phyloP scores from a whole-genome alignment of 345 rosid species.

The Leavenworthia alabamica region DNA sequence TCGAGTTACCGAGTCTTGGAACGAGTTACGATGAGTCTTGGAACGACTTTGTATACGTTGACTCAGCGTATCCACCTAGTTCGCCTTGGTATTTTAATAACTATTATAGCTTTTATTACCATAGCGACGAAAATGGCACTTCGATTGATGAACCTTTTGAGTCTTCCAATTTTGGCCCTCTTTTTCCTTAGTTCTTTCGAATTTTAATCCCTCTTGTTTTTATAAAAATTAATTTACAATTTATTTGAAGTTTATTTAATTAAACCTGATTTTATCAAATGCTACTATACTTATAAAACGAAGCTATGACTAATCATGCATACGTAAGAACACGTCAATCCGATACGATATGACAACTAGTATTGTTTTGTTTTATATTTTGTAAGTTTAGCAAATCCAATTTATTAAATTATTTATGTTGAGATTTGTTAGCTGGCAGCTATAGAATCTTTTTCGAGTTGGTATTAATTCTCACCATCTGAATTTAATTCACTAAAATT shows the following conservation, averaged over 20 bases:
- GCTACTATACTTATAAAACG: background rate
- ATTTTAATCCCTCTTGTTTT: background rate
- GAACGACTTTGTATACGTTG: conserved; percentile 56
- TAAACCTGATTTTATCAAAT: conserved; percentile 9
- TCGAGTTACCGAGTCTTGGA: conserved; percentile 67
- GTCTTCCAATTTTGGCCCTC: conserved; percentile 28
- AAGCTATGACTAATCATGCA: background rate
- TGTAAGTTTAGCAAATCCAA: background rate
- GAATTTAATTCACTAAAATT: background rate
- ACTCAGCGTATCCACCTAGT: conserved; percentile 39
- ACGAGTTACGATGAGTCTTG: conserved; percentile 42
- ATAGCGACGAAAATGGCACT: conserved; percentile 33
- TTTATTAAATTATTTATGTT: background rate
- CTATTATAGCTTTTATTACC: conserved; percentile 27
- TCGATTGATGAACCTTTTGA: conserved; percentile 29
- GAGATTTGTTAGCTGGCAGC: conserved; percentile 24
- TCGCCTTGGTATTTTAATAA: conserved; percentile 36
- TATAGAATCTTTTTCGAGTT: conserved; percentile 15
- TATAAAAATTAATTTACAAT: background rate
- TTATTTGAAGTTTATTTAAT: background rate
- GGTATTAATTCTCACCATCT: conserved; percentile 5
- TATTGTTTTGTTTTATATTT: background rate
- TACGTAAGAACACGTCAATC: background rate
- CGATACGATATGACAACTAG: background rate
- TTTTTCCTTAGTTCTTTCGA: conserved; percentile 11